Evolutionary conservation across 164 flowering plant genomes (phyloP).

Genomic region (Amborella trichopoda): DNA sequence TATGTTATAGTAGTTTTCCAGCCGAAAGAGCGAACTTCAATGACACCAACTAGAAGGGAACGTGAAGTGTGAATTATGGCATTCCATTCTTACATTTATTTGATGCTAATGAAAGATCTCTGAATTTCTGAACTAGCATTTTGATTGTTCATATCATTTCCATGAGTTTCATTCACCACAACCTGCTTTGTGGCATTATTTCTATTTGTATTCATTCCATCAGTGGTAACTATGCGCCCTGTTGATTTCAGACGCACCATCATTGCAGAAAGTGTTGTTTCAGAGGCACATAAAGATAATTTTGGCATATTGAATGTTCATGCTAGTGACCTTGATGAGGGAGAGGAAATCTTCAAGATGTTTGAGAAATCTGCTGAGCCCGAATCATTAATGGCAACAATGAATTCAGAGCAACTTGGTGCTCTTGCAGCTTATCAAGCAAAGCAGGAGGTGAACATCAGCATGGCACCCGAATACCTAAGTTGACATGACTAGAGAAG

Average conservation of each 20-base stretch:
- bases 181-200: too few relatives aligned
- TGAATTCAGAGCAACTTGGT: slow-evolving; percentile 66
- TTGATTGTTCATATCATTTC: too few relatives aligned
- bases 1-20: too few relatives aligned
- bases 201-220: neutral
- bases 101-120: too few relatives aligned
- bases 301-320: slow-evolving; percentile 11
- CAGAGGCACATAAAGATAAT: slow-evolving; percentile 38
- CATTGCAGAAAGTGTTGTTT: slow-evolving; percentile 51
- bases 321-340: slow-evolving; percentile 71
- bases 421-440: slow-evolving; percentile 56
- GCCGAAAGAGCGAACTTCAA: too few relatives aligned
- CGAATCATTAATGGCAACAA: slow-evolving; percentile 81
- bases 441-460: slow-evolving; percentile 79
- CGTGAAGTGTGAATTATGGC: too few relatives aligned
- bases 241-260: slow-evolving; percentile 46
- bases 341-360: slow-evolving; percentile 56
- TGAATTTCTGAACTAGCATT: too few relatives aligned
- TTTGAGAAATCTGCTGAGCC: slow-evolving; percentile 90
- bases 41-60: too few relatives aligned
- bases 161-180: too few relatives aligned
- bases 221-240: neutral
- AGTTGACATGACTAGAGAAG: too few relatives aligned
- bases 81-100: too few relatives aligned
- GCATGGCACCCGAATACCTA: too few relatives aligned